Evolutionary conservation across 2,329 filamentous ascomycete species (phyloP).

Genomic region (Metarhizium robertsii): DNA sequence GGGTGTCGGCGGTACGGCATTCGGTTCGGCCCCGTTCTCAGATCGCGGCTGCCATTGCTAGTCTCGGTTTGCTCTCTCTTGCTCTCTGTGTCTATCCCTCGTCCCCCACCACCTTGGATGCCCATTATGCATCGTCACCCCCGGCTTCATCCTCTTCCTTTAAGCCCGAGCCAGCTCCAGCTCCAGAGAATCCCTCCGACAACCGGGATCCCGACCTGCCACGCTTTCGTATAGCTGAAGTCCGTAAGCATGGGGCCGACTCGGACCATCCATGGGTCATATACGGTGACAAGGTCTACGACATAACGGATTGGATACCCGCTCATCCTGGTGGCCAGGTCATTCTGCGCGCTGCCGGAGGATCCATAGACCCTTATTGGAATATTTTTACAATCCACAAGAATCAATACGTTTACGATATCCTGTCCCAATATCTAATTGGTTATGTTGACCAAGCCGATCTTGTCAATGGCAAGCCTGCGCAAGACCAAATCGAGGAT

Average conservation of each 20-base stretch:
- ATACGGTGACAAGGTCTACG: conserved; percentile 55
- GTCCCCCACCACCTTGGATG: conserved; percentile 5
- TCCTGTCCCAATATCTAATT: conserved; percentile 55
- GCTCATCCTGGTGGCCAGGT: conserved; percentile 60
- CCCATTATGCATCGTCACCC: conserved; percentile 4
- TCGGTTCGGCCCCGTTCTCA: conserved; percentile 5
- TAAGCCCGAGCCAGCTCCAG: background rate
- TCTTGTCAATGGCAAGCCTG: conserved; percentile 46
- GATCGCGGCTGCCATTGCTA: conserved; percentile 5
- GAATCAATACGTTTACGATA: conserved; percentile 52
- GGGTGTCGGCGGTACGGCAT: conserved; percentile 6
- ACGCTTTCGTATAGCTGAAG: conserved; percentile 39
- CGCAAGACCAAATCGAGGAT: conserved; percentile 47
- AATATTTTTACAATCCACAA: conserved; percentile 63
- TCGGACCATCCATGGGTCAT: conserved; percentile 54
- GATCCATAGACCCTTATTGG: conserved; percentile 59
- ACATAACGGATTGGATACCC: conserved; percentile 60
- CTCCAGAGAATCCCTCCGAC: conserved; percentile 8
- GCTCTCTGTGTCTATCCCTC: background rate
- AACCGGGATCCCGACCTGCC: conserved; percentile 33
- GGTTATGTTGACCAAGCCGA: conserved; percentile 51
- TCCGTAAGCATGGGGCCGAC: conserved; percentile 42
- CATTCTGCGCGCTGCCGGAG: conserved; percentile 56
- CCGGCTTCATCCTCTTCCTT: background rate
- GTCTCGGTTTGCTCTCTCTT: conserved; percentile 6